Conservation (phyloP, 352 stramenopile genomes). For the Phytophthora gonapodyides region DNA sequence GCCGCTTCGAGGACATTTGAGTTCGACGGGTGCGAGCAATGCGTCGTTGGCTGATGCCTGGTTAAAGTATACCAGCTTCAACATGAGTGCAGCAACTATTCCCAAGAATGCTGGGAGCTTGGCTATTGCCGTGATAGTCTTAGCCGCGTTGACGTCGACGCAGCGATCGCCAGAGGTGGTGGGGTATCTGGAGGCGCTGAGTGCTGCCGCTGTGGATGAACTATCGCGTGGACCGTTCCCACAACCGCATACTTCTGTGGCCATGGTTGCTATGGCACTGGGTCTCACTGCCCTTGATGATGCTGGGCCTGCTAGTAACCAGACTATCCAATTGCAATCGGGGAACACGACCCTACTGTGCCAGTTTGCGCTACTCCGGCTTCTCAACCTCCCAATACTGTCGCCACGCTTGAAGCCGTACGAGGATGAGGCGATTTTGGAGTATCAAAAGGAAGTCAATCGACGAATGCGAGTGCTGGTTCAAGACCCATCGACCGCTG, state of each 20-base stretch:
- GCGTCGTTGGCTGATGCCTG: conserved; percentile 19
- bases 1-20: conserved; percentile 26
- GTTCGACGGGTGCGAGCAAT: background rate
- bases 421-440: conserved; percentile 1
- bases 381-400: conserved; percentile 34
- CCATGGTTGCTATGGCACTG: conserved; percentile 30
- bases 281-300: conserved; percentile 33
- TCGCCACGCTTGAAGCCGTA: conserved; percentile 25
- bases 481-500: conserved; percentile 6
- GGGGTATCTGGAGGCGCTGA: conserved; percentile 26
- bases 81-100: conserved; percentile 4
- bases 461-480: conserved; percentile 12
- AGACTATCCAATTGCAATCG: conserved; percentile 1
- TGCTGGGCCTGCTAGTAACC: background rate
- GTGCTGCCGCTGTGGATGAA: conserved; percentile 19
- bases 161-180: conserved; percentile 5
- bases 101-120: conserved; percentile 13
- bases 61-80: conserved; percentile 15
- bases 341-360: conserved; percentile 34
- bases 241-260: conserved; percentile 23
- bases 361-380: conserved; percentile 41
- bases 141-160: conserved; percentile 25
- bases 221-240: conserved; percentile 29
- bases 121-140: conserved; percentile 26
- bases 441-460: conserved; percentile 24